Conservation (phyloP, 2,329 filamentous ascomycete species). For the Gaeumannomyces tritici region DNA sequence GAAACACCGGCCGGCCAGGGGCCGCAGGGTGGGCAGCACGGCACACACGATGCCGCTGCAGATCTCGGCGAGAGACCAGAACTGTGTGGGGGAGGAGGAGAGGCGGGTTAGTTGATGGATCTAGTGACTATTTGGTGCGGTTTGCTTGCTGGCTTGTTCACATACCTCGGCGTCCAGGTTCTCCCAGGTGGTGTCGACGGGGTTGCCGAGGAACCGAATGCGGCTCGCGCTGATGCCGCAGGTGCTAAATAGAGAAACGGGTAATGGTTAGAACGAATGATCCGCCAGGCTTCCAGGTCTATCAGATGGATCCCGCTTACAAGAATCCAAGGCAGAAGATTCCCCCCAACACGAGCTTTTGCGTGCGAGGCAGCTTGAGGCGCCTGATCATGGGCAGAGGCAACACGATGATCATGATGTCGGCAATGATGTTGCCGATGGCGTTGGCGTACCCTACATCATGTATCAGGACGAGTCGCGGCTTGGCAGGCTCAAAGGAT, state of each 20-base stretch:
- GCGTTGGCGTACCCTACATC: conserved; percentile 21
- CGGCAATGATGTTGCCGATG: conserved; percentile 26
- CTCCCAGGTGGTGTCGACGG: conserved; percentile 24
- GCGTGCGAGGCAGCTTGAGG: conserved; percentile 14
- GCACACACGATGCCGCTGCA: conserved; percentile 25
- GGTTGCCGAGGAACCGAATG: conserved; percentile 24
- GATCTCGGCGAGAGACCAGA: conserved; percentile 26
- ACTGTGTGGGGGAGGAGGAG: background rate
- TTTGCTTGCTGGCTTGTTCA: background rate
- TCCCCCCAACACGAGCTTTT: conserved; percentile 18
- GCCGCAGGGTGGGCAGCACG: conserved; percentile 25
- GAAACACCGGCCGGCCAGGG: conserved; percentile 8
- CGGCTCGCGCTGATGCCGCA: conserved; percentile 29
- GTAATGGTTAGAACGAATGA: background rate
- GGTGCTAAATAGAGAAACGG: conserved; percentile 13
- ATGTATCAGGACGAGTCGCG: background rate
- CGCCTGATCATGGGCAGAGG: conserved; percentile 22
- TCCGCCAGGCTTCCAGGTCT: background rate
- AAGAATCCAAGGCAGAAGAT: conserved; percentile 30
- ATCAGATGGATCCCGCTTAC: background rate
- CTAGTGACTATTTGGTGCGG: too few species aligned
- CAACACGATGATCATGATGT: conserved; percentile 24
- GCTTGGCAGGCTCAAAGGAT: too few species aligned
- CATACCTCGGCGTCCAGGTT: conserved; percentile 12
- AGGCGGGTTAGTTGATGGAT: too few species aligned